phyloP scores from a whole-genome alignment of 352 stramenopile genomes.

The Phytophthora palmivora region DNA sequence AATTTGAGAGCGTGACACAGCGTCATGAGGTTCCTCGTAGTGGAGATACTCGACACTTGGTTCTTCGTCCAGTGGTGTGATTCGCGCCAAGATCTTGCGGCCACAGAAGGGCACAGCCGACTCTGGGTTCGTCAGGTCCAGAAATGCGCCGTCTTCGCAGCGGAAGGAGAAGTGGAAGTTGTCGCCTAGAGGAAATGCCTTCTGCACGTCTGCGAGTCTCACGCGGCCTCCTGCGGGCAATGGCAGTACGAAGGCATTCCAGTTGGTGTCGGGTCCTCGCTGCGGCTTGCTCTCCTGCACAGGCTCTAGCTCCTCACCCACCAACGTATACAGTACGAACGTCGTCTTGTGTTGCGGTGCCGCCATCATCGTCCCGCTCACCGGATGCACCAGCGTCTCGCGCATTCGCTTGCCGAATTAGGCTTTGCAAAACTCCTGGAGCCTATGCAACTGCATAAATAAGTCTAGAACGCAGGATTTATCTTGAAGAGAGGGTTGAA shows the following conservation, averaged over 20 bases:
- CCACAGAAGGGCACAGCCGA: conserved; percentile 68
- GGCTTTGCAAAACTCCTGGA: conserved; percentile 19
- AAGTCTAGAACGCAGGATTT: not conserved
- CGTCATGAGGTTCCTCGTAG: conserved; percentile 27
- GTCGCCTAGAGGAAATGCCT: conserved; percentile 72
- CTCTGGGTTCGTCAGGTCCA: conserved; percentile 77
- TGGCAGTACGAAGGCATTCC: conserved; percentile 75
- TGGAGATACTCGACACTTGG: conserved; percentile 53
- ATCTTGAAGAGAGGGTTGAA: not conserved
- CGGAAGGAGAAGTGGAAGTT: conserved; percentile 83
- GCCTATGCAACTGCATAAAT: conserved; percentile 9
- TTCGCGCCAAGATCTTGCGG: conserved; percentile 73
- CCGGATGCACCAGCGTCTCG: conserved; percentile 38
- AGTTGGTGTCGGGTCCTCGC: conserved; percentile 59
- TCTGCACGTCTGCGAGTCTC: conserved; percentile 64
- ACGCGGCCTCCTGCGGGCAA: conserved; percentile 32
- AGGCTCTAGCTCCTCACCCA: conserved; percentile 66
- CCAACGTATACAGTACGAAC: conserved; percentile 74
- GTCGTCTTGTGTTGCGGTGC: conserved; percentile 32
- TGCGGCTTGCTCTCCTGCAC: conserved; percentile 49
- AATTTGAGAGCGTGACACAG: conserved; percentile 1
- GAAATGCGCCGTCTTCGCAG: conserved; percentile 68
- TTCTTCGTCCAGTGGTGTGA: conserved; percentile 66
- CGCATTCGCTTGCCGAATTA: conserved; percentile 29
- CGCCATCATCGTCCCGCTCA: conserved; percentile 37